Evolutionary conservation across 805 yeast genomes (phyloP).

Genomic region (Candida vaughaniae): DNA sequence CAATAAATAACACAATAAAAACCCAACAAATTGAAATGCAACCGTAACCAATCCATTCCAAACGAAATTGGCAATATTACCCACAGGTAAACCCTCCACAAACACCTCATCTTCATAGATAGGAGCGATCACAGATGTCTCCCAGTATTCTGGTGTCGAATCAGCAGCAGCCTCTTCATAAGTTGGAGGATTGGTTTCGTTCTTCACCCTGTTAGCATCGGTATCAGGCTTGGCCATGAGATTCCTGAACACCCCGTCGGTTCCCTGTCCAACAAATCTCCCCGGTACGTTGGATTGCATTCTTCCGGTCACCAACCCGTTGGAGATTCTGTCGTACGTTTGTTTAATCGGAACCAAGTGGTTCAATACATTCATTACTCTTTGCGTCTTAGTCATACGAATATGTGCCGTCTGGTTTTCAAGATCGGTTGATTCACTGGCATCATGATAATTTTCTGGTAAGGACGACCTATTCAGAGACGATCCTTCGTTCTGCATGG

Average conservation of each 20-base stretch:
- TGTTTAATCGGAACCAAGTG: conserved; percentile 39
- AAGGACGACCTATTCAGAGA: neutral
- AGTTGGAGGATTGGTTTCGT: conserved; percentile 71
- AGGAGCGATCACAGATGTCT: conserved; percentile 76
- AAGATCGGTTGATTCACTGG: conserved; percentile 18
- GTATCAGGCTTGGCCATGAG: conserved; percentile 85
- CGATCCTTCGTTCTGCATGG: conserved; percentile 9
- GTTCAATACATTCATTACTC: conserved; percentile 31
- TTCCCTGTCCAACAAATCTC: conserved; percentile 45
- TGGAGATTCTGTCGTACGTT: conserved; percentile 42
- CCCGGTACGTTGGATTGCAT: conserved; percentile 44
- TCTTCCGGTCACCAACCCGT: conserved; percentile 42
- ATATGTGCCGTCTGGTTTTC: conserved; percentile 25
- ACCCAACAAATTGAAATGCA: conserved; percentile 94
- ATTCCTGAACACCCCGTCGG: conserved; percentile 93
- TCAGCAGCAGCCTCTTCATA: conserved; percentile 96
- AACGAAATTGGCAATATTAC: conserved; percentile 78
- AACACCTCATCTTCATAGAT: conserved; percentile 85
- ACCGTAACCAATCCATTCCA: conserved; percentile 90
- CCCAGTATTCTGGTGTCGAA: conserved; percentile 96
- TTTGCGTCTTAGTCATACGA: conserved; percentile 26
- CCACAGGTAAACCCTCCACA: conserved; percentile 95
- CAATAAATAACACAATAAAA: conserved; percentile 80
- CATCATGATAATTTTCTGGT: neutral
- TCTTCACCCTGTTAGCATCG: conserved; percentile 25